Conservation (phyloP, 768 basidiomycete species). For the Rubroboletus satanas region DNA sequence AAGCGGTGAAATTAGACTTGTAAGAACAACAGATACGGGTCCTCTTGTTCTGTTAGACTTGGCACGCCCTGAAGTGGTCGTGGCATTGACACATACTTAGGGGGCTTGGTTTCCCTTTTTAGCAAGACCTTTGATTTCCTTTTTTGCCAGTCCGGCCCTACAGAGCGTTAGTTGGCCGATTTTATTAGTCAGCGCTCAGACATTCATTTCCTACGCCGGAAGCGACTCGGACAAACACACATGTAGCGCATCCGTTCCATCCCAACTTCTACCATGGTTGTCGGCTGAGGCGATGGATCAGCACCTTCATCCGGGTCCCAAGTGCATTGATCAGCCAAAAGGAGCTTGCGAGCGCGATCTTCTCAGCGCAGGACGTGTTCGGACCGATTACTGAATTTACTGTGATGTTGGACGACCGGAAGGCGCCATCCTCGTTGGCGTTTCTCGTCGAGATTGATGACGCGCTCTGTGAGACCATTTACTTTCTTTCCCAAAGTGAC, state of each 20-base stretch:
- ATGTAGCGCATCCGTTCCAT: neutral
- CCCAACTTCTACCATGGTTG: neutral
- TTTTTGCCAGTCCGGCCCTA: too few relatives aligned
- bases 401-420: conserved; percentile 15
- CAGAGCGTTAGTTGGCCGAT: too few relatives aligned
- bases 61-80: too few relatives aligned
- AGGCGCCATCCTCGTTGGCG: neutral
- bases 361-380: conserved; percentile 9
- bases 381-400: conserved; percentile 17
- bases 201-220: too few relatives aligned
- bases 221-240: too few relatives aligned
- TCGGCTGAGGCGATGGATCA: neutral
- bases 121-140: too few relatives aligned
- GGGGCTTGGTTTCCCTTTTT: too few relatives aligned
- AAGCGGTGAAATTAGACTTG: too few relatives aligned
- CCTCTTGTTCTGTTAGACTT: too few relatives aligned
- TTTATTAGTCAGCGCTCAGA: too few relatives aligned
- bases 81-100: too few relatives aligned
- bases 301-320: conserved; percentile 4
- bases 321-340: conserved; percentile 3
- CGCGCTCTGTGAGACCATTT: neutral
- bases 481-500: neutral
- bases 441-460: conserved; percentile 16
- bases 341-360: conserved; percentile 11
- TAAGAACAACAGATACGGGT: too few relatives aligned